A percentile compares a stretch with the other conserved stretches of the same genome.
Conservation (phyloP, 2,329 filamentous ascomycete species). For the Exserohilum rostratum region DNA sequence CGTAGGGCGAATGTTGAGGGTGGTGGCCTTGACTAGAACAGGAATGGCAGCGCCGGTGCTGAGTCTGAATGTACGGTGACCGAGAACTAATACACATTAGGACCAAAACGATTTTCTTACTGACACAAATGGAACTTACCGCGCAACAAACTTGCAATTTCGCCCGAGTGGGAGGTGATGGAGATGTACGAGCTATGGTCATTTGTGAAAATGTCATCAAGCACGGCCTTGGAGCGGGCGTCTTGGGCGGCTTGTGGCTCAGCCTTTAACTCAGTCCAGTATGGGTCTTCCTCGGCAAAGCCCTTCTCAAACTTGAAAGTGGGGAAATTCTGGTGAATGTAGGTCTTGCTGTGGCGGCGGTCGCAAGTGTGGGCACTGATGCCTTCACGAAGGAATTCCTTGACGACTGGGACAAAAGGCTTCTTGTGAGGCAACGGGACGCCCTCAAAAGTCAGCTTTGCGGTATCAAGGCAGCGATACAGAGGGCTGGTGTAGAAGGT, state of each 20-base stretch:
- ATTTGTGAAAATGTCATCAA: constrained; percentile 60
- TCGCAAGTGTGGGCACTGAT: constrained; percentile 74
- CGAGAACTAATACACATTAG: constrained; percentile 52
- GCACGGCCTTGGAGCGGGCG: constrained; percentile 51
- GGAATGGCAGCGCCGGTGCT: constrained; percentile 73
- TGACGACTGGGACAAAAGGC: constrained; percentile 65
- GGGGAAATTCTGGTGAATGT: constrained; percentile 61
- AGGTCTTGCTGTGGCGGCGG: constrained; percentile 61
- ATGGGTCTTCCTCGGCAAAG: constrained; percentile 64
- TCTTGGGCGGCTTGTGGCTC: constrained; percentile 61
- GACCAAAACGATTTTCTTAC: background rate
- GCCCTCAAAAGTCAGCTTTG: constrained; percentile 64
- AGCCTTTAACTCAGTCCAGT: constrained; percentile 57
- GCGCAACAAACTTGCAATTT: constrained; percentile 61
- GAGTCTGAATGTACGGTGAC: constrained; percentile 66
- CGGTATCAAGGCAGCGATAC: constrained; percentile 67
- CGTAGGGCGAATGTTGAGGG: constrained; percentile 39
- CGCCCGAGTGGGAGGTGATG: constrained; percentile 65
- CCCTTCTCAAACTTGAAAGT: constrained; percentile 63
- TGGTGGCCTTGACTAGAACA: constrained; percentile 67
- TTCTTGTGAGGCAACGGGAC: constrained; percentile 58
- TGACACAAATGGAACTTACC: constrained; percentile 18
- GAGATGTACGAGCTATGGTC: constrained; percentile 58
- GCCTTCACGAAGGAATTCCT: constrained; percentile 69
- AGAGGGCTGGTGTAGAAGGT: constrained; percentile 70